Percentiles rank a stretch among this genome's conserved stretches.
Conservation (phyloP, 441 rosid genomes). For the Breynia disticha region DNA sequence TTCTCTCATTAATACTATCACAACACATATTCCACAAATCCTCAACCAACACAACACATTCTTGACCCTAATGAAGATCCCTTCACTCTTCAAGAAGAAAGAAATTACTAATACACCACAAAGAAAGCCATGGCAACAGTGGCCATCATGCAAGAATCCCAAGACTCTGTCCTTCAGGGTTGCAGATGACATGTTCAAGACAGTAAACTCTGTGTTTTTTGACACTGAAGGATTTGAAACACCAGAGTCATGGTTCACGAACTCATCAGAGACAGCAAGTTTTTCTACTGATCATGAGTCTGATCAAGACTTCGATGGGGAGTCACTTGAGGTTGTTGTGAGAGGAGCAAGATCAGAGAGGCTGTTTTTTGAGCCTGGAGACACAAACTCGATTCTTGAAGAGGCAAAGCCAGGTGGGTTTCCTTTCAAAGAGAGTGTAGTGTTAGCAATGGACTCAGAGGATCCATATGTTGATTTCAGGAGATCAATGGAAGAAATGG, state of each 20-base stretch:
- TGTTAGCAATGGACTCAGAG: constrained; percentile 48
- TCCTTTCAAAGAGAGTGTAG: constrained; percentile 41
- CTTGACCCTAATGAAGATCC: constrained; percentile 31
- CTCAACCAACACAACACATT: not conserved
- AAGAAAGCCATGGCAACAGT: constrained; percentile 24
- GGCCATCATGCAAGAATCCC: constrained; percentile 59
- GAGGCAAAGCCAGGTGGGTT: constrained; percentile 25
- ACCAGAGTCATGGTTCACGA: constrained; percentile 53
- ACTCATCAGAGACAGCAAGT: constrained; percentile 43
- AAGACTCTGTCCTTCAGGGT: constrained; percentile 44
- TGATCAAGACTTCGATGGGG: constrained; percentile 14
- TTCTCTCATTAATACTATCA: constrained; percentile 19
- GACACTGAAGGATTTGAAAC: constrained; percentile 26
- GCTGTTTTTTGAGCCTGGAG: constrained; percentile 58
- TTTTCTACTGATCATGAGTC: constrained; percentile 31
- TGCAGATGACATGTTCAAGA: constrained; percentile 35
- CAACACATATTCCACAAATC: not conserved
- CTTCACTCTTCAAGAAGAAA: constrained; percentile 31
- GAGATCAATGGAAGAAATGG: constrained; percentile 84
- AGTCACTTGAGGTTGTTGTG: constrained; percentile 46
- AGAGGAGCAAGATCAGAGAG: constrained; percentile 47
- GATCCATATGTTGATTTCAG: constrained; percentile 54
- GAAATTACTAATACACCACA: constrained; percentile 1
- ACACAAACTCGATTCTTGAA: constrained; percentile 52
- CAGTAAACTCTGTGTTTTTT: constrained; percentile 42